phyloP scores from a whole-genome alignment of 441 rosid species.

The Metrosideros polymorpha region DNA sequence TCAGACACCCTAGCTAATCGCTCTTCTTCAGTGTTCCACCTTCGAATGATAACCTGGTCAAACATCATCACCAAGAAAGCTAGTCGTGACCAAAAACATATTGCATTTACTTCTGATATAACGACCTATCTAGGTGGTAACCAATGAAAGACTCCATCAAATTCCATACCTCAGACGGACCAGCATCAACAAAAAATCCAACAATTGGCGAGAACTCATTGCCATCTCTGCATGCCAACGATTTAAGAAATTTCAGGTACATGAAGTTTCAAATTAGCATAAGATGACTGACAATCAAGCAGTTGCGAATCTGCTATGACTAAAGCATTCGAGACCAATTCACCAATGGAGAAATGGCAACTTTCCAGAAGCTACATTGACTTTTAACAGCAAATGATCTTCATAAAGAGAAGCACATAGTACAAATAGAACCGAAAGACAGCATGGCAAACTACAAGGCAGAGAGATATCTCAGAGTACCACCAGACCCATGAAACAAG shows the following conservation, averaged over 20 bases:
- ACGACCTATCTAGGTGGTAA: neutral
- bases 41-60: conserved; percentile 64
- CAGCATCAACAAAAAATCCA: conserved; percentile 62
- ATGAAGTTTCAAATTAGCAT: neutral
- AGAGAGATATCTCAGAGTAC: neutral
- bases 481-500: neutral
- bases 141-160: neutral
- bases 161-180: conserved; percentile 46
- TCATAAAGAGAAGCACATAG: neutral
- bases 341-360: neutral
- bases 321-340: neutral
- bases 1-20: conserved; percentile 42
- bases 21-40: conserved; percentile 71
- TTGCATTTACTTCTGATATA: neutral
- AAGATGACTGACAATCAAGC: neutral
- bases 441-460: neutral
- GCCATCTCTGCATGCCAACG: conserved; percentile 45
- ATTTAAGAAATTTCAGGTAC: neutral
- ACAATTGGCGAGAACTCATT: conserved; percentile 72
- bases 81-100: neutral
- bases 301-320: neutral
- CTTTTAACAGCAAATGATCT: neutral
- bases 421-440: neutral
- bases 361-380: neutral
- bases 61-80: neutral